Evolutionary conservation across 2,329 filamentous ascomycete genomes (phyloP).

Genomic region (Aspergillus fijiensis): DNA sequence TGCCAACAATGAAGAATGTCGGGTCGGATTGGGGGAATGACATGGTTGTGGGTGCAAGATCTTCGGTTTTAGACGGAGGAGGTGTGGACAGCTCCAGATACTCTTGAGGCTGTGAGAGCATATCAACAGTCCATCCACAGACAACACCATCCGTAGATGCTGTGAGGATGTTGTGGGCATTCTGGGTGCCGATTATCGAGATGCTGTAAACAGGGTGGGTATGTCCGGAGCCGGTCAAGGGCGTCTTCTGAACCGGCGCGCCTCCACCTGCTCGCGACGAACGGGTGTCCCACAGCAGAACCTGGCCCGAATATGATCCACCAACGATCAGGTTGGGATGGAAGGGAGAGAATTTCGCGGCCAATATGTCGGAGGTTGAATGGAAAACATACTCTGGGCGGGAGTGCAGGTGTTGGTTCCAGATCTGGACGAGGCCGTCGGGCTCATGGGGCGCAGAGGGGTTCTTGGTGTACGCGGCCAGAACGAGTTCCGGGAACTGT

Average conservation of each 20-base stretch:
- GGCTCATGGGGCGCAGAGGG: slow-evolving; percentile 91
- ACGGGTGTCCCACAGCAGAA: slow-evolving; percentile 94
- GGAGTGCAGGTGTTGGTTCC: slow-evolving; percentile 94
- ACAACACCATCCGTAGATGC: slow-evolving; percentile 95
- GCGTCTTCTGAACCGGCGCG: slow-evolving; percentile 88
- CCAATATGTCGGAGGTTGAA: slow-evolving; percentile 90
- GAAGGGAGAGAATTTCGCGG: slow-evolving; percentile 97
- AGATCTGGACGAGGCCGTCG: slow-evolving; percentile 89
- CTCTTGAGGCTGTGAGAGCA: slow-evolving; percentile 95
- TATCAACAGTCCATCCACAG: slow-evolving; percentile 96
- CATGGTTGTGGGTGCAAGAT: slow-evolving; percentile 90
- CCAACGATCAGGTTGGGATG: slow-evolving; percentile 95
- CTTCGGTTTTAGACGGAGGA: slow-evolving; percentile 84
- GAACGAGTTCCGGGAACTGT: slow-evolving; percentile 80
- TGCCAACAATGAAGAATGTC: slow-evolving; percentile 95
- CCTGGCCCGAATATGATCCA: slow-evolving; percentile 93
- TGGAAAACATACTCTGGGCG: slow-evolving; percentile 96
- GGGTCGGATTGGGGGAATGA: slow-evolving; percentile 93
- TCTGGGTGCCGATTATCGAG: slow-evolving; percentile 94
- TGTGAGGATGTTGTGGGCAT: slow-evolving; percentile 97
- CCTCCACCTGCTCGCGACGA: slow-evolving; percentile 68
- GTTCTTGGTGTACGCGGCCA: slow-evolving; percentile 97
- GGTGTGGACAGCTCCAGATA: slow-evolving; percentile 84
- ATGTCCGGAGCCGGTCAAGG: slow-evolving; percentile 89
- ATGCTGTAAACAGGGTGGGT: slow-evolving; percentile 96